Conservation (phyloP, 2,329 filamentous ascomycete species). For the Dryadomyces quercus-mongolicae region DNA sequence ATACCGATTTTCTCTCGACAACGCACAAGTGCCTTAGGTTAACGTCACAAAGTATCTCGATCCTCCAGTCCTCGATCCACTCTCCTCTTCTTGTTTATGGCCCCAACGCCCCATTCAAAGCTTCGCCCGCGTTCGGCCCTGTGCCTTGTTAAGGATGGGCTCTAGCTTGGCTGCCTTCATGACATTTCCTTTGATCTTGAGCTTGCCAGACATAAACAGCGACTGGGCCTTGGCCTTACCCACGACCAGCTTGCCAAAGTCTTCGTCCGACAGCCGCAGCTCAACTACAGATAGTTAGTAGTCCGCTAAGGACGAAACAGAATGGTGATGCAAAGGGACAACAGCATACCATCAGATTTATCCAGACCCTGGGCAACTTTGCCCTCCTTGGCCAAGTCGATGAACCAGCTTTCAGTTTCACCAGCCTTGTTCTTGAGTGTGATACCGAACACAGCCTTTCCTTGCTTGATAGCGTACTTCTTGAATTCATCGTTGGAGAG, state of each 20-base stretch:
- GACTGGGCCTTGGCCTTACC: slow-evolving; percentile 92
- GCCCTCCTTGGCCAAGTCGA: slow-evolving; percentile 88
- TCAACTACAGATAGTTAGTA: slow-evolving; percentile 47
- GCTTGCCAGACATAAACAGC: slow-evolving; percentile 94
- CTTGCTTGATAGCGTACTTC: slow-evolving; percentile 79
- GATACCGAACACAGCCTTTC: slow-evolving; percentile 80
- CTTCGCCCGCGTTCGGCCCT: slow-evolving; percentile 58
- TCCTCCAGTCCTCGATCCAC: neutral
- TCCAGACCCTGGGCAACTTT: slow-evolving; percentile 64
- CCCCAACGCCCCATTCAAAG: slow-evolving; percentile 31
- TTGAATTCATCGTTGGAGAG: slow-evolving; percentile 61
- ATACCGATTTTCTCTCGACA: neutral
- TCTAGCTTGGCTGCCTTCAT: slow-evolving; percentile 99
- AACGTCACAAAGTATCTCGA: neutral
- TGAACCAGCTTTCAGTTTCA: slow-evolving; percentile 78
- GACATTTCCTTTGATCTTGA: slow-evolving; percentile 95
- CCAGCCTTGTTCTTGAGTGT: slow-evolving; percentile 78
- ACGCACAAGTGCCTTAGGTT: neutral
- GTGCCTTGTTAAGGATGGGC: slow-evolving; percentile 79
- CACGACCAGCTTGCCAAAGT: slow-evolving; percentile 71
- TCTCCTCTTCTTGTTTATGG: no score
- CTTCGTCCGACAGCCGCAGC: slow-evolving; percentile 69
- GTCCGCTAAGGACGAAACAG: neutral
- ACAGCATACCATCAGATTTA: slow-evolving; percentile 67
- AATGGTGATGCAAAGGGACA: neutral